Evolutionary conservation across 2,329 filamentous ascomycete species (phyloP).

Genomic region (Arthrobotrys entomopaga): DNA sequence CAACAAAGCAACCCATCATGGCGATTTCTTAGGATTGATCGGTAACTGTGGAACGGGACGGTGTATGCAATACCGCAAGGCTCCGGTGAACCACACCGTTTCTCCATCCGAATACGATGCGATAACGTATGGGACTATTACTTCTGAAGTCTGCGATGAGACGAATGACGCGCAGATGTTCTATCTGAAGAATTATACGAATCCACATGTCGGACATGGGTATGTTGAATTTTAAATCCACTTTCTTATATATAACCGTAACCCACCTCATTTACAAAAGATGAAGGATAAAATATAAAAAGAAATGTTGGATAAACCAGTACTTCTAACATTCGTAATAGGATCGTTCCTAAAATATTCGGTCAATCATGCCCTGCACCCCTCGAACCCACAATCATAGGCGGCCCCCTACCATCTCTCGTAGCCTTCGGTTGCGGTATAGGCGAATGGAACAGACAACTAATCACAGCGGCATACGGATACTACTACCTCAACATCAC

Average conservation of each 20-base stretch:
- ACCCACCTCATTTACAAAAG: no score
- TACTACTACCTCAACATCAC: conserved; percentile 27
- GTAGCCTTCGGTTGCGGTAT: conserved; percentile 35
- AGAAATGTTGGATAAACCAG: background rate
- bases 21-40: conserved; percentile 28
- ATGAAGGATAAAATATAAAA: no score
- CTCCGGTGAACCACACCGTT: background rate
- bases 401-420: background rate
- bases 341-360: conserved; percentile 23
- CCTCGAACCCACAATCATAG: conserved; percentile 28
- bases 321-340: conserved; percentile 3
- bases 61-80: conserved; percentile 28
- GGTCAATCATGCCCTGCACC: conserved; percentile 13
- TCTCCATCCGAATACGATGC: background rate
- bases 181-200: conserved; percentile 9
- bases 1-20: background rate
- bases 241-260: no score
- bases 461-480: background rate
- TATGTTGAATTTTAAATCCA: background rate
- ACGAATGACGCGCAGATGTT: conserved; percentile 36
- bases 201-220: background rate
- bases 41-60: conserved; percentile 31
- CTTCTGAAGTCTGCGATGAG: conserved; percentile 35
- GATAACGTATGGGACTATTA: conserved; percentile 35
- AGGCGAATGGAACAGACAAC: conserved; percentile 12